Evolutionary conservation across 139 green algal species (phyloP), one percentile per base, ranked within the genome.

Genomic region (Closterium sp.): DNA sequence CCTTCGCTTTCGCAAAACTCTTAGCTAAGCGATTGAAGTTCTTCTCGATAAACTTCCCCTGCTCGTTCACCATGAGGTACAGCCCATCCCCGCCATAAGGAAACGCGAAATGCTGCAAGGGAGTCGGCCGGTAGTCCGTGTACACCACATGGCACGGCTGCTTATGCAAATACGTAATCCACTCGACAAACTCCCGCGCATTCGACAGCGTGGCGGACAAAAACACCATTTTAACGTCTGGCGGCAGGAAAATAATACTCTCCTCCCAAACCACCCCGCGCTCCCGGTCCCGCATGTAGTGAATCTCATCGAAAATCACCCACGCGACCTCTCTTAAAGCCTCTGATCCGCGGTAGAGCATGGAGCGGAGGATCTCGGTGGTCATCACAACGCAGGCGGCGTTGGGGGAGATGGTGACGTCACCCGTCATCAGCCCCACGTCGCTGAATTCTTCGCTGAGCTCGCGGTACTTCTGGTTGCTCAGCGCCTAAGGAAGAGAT

Each of bases 201-300:
- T 99, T 99, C 84, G 97, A 96, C 83, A 99, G 96, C 2, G 98
- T 99, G 38, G 98, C 98, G 2, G 97, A 98, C 85, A 99, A 96
- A 92, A 99, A 99, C 6, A 98, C 96, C 95, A 98, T 97, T 34
- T 95, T 95, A 30, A 94, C 94, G n/a, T 94, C 94, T 33, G 95
- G 93, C 69, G 97, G 96, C 90, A 98, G 92, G 85, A 99, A 97
- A 87, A 99, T 99, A 94, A 99, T 99, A 81, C 96, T 97, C 95
- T 99, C 98, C 95, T 99, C 98, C 98, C 98, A 99, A 84, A 99
- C 98, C 90, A 99, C 98, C 2, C 98, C 98, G 9, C 98, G 95
- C 96, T 99, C 98, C 1, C 95, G 92, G 95, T 99, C 98, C 35
- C 85, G 34, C 97, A 99, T 97, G 96, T 99, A 99, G 95, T 99